Evolutionary conservation across 2,329 filamentous ascomycete species (phyloP), one percentile per base, ranked within the genome.

Genomic region (Fusarium clavum): DNA sequence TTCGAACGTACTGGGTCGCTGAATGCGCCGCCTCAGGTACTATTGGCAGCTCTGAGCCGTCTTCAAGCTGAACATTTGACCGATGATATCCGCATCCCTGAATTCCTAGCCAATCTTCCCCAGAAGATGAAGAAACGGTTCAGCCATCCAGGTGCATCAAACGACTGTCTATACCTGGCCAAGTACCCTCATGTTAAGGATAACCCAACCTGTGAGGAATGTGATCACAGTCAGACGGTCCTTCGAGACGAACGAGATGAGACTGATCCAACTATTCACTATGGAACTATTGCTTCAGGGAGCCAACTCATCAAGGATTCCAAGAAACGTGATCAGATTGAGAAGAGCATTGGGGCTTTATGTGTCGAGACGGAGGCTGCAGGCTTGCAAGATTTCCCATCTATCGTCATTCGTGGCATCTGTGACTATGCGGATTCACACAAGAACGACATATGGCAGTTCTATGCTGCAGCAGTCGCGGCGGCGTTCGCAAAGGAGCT

Each of bases 331-430:
- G 40, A 55, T 2, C 4, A 18, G 3, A 29, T 45, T 3, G 40
- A 2, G 3, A 45, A 16, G 5, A 45, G 1, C 11, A 8, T 45
- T 0, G 40, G 52, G 4, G 40, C 7, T 0, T 1, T 45, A 0
- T 55, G 40, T 5, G 16, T 55, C 3, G 40, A 55, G 12, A 55
- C 20, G 41, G 52, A 55, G 2, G 52, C 52, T 8, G 41, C 52
- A 1, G 49, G 49, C 1, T 12, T 53, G 1, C 38, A 43, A 9
- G 38, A 53, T 4, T 53, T 43, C 1, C 49, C 49, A 0, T 53
- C 13, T 2, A 6, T 53, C 7, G 38, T 43, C 0, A 43, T 53
- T 12, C 49, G 38, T 3, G 49, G 49, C 1, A 53, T 53, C 6
- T 43, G 38, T 9, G 49, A 53, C 3, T 53, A 53, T 30, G 6